Evolutionary conservation across 75 land plant genomes (phyloP).

Genomic region (Selaginella moellendorffii): DNA sequence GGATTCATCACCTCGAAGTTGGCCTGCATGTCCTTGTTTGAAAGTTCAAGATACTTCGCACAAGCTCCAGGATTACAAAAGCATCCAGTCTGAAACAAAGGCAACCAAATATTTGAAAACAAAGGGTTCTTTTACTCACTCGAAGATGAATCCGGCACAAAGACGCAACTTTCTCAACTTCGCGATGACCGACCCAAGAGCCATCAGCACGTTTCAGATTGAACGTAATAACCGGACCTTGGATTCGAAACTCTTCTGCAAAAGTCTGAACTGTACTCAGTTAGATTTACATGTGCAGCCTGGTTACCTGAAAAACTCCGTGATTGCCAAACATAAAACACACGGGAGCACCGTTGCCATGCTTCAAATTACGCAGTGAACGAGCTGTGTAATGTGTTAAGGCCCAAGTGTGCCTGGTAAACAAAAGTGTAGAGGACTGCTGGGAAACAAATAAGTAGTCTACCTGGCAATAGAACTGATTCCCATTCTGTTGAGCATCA

Average conservation of each 20-base stretch:
- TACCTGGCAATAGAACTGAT: slow-evolving; percentile 42
- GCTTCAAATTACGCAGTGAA: slow-evolving; percentile 35
- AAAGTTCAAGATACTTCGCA: slow-evolving; percentile 65
- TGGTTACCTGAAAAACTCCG: not conserved
- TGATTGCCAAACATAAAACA: slow-evolving; percentile 53
- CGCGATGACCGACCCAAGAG: slow-evolving; percentile 78
- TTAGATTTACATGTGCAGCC: not conserved
- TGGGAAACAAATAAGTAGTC: not conserved
- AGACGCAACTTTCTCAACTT: slow-evolving; percentile 88
- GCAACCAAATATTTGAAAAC: not conserved
- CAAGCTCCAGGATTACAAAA: slow-evolving; percentile 99
- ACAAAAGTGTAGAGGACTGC: too few relatives aligned
- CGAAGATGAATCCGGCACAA: slow-evolving; percentile 64
- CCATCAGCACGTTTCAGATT: slow-evolving; percentile 77
- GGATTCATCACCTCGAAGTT: slow-evolving; percentile 55
- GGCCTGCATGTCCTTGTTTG: slow-evolving; percentile 51
- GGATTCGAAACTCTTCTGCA: not conserved
- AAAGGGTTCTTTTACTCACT: slow-evolving; percentile 23
- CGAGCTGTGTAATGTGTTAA: slow-evolving; percentile 43
- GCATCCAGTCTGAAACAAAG: slow-evolving; percentile 69
- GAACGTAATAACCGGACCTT: slow-evolving; percentile 68
- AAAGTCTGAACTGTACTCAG: not conserved
- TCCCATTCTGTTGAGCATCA: slow-evolving; percentile 45
- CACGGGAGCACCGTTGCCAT: slow-evolving; percentile 50
- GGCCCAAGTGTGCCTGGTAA: slow-evolving; percentile 49